A percentile compares a stretch with the other conserved stretches of the same genome.
These are phyloP conservation scores for Wickerhamiella qilinensis DNA, from an alignment of 805 yeast genomes.

Conservation along the genomic window DNA sequence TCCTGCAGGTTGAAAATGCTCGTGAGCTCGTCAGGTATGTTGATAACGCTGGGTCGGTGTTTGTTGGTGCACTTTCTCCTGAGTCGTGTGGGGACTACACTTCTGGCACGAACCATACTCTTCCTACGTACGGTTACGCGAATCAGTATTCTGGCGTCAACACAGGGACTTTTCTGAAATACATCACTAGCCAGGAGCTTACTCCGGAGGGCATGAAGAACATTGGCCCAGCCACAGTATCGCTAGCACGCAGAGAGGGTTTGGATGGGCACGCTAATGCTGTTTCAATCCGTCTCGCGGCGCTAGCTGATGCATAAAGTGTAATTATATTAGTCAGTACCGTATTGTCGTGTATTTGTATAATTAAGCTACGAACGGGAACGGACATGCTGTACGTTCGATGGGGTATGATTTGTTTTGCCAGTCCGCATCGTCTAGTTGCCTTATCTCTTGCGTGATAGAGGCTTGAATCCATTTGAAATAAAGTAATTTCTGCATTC, in stretches of 20 bases:
- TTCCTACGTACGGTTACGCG: constrained; percentile 97
- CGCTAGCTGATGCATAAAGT: background rate
- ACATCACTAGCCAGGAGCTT: constrained; percentile 84
- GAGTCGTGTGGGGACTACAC: constrained; percentile 98
- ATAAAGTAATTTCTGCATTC: too few relatives aligned
- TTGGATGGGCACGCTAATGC: constrained; percentile 96
- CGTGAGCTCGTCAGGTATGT: constrained; percentile 51
- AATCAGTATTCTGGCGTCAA: constrained; percentile 95
- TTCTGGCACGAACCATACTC: constrained; percentile 93
- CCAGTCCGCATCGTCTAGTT: too few relatives aligned
- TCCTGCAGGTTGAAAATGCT: constrained; percentile 76
- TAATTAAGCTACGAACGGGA: too few relatives aligned
- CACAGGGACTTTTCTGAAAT: constrained; percentile 89
- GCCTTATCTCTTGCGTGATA: too few relatives aligned
- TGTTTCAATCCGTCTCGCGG: constrained; percentile 66
- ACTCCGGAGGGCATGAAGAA: constrained; percentile 68
- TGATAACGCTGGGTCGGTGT: constrained; percentile 89
- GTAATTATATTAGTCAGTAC: too few relatives aligned
- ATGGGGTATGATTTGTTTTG: too few relatives aligned
- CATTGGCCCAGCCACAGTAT: constrained; percentile 94
- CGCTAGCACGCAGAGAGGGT: constrained; percentile 90
- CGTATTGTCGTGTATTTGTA: too few relatives aligned
- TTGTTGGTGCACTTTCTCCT: constrained; percentile 92
- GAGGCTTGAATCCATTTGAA: too few relatives aligned
- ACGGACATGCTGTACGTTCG: too few relatives aligned